A percentile compares a stretch with the other conserved stretches of the same genome.
Evolutionary conservation across 164 flowering plant genomes (phyloP).

Genomic region (Stephania yunnanensis): DNA sequence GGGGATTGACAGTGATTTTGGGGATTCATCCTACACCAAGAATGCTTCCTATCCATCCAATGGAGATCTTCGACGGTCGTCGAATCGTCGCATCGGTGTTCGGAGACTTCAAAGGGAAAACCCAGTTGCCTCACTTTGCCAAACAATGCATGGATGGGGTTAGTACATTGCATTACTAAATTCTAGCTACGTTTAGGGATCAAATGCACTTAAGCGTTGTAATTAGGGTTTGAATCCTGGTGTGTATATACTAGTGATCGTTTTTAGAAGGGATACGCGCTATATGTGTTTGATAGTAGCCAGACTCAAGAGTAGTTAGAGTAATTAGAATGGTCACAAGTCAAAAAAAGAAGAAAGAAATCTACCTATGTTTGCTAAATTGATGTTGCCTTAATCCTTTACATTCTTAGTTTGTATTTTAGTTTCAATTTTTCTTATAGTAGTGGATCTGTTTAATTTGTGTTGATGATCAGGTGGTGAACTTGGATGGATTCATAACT

Average conservation of each 20-base stretch:
- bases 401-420: not conserved
- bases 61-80: conserved; percentile 67
- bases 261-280: no score
- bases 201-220: no score
- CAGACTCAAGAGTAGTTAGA: no score
- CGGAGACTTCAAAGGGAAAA: conserved; percentile 71
- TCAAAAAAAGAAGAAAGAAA: no score
- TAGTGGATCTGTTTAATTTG: not conserved
- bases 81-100: conserved; percentile 41
- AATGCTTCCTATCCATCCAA: conserved; percentile 67
- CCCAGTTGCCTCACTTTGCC: conserved; percentile 57
- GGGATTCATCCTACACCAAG: conserved; percentile 62
- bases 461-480: conserved; percentile 39
- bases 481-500: conserved; percentile 64
- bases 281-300: no score
- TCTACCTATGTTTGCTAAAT: no score
- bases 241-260: no score
- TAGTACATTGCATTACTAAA: conserved; percentile 8
- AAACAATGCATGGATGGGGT: conserved; percentile 54
- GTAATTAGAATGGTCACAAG: no score
- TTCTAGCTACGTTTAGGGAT: no score
- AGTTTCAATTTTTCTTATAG: not conserved
- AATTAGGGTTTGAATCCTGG: no score
- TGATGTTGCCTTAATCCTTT: not conserved
- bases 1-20: conserved; percentile 63